Evolutionary conservation across 2,329 filamentous ascomycete genomes (phyloP).

Genomic region (Penicillium sp.): DNA sequence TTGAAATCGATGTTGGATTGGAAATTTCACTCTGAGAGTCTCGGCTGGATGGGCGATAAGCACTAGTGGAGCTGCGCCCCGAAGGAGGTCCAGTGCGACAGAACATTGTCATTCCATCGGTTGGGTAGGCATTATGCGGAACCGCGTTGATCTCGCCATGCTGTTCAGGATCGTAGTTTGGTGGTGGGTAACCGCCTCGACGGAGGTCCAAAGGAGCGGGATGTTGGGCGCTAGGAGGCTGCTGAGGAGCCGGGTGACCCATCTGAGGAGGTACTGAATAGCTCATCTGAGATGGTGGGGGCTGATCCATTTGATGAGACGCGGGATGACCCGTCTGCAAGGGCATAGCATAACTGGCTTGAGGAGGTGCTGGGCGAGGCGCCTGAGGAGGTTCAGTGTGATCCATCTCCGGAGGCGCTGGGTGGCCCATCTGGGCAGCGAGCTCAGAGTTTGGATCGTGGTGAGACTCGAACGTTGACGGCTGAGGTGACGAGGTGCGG

Average conservation of each 20-base stretch:
- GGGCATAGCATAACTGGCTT: neutral
- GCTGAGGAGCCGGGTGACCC: neutral
- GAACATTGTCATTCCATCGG: conserved; percentile 96
- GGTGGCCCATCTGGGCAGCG: conserved; percentile 62
- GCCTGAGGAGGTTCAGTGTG: conserved; percentile 24
- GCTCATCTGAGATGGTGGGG: conserved; percentile 42
- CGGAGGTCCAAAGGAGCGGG: conserved; percentile 36
- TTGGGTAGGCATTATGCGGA: conserved; percentile 88
- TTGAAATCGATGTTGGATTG: conserved; percentile 81
- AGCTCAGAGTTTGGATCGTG: conserved; percentile 75
- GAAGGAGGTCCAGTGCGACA: conserved; percentile 70
- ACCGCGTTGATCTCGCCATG: conserved; percentile 61
- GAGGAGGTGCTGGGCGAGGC: conserved; percentile 39
- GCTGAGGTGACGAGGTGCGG: conserved; percentile 90
- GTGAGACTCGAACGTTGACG: conserved; percentile 86
- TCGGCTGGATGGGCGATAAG: conserved; percentile 70
- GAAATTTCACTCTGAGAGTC: conserved; percentile 90
- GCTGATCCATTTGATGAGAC: conserved; percentile 14
- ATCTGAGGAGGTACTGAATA: conserved; percentile 20
- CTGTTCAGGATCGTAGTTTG: conserved; percentile 53
- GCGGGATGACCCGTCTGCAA: conserved; percentile 57
- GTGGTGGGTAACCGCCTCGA: conserved; percentile 37
- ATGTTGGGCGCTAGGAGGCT: conserved; percentile 23
- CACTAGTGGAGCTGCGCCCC: conserved; percentile 63
- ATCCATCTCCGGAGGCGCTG: conserved; percentile 33